Percentiles rank a stretch among this genome's conserved stretches.
These are phyloP conservation scores for Pestalotiopsis sp. DNA, from an alignment of 2,329 filamentous ascomycete genomes.

Conservation along the genomic window DNA sequence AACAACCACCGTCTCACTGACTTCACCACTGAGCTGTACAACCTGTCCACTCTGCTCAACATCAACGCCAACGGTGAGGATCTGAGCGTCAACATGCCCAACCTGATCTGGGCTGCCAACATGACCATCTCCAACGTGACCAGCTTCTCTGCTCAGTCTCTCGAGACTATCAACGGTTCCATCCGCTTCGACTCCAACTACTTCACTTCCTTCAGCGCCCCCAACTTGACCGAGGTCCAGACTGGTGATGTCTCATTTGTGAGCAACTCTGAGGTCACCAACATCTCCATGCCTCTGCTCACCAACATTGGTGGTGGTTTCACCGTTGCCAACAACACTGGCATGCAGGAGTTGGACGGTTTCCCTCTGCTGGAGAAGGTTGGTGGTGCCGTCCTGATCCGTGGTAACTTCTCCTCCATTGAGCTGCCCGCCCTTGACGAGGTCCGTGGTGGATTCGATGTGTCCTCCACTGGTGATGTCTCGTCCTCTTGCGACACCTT, in stretches of 20 bases:
- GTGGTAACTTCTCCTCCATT: slow-evolving; percentile 78
- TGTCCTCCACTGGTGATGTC: slow-evolving; percentile 68
- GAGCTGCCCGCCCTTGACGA: slow-evolving; percentile 66
- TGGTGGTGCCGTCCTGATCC: slow-evolving; percentile 80
- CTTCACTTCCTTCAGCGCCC: slow-evolving; percentile 60
- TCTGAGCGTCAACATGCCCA: slow-evolving; percentile 73
- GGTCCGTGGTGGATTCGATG: slow-evolving; percentile 72
- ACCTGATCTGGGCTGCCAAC: slow-evolving; percentile 77
- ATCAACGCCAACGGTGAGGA: slow-evolving; percentile 80
- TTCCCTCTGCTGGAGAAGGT: slow-evolving; percentile 72
- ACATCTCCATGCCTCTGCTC: slow-evolving; percentile 75
- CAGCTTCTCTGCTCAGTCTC: slow-evolving; percentile 70
- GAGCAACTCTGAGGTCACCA: slow-evolving; percentile 64
- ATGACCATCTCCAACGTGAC: slow-evolving; percentile 82
- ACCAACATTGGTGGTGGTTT: slow-evolving; percentile 75
- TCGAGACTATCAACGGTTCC: slow-evolving; percentile 74
- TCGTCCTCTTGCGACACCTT: slow-evolving; percentile 55
- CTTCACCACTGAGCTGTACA: slow-evolving; percentile 77
- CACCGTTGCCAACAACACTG: slow-evolving; percentile 86
- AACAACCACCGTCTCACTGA: slow-evolving; percentile 83
- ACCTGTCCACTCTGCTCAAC: slow-evolving; percentile 69
- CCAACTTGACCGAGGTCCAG: slow-evolving; percentile 71
- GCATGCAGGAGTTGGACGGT: slow-evolving; percentile 63
- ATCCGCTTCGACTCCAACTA: slow-evolving; percentile 84
- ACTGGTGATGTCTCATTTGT: slow-evolving; percentile 63